Conservation (phyloP, 139 green algal species). For the Chlorella sorokiniana region DNA sequence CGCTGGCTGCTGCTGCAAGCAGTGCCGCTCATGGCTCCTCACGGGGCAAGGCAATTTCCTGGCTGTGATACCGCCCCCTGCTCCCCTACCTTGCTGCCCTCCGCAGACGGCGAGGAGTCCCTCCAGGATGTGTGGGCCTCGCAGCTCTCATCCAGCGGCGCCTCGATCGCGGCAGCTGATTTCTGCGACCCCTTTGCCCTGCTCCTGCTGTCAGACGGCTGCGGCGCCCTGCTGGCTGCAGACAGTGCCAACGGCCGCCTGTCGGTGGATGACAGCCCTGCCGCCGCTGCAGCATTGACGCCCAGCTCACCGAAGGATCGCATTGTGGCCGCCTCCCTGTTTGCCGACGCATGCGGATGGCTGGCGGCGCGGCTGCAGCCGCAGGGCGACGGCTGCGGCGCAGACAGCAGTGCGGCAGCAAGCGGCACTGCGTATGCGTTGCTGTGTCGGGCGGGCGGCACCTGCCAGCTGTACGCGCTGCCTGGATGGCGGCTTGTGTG, state of each 20-base stretch:
- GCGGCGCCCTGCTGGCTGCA: constrained; percentile 47
- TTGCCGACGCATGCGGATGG: constrained; percentile 61
- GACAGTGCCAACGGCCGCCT: constrained; percentile 22
- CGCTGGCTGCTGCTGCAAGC: background rate
- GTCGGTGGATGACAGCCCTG: background rate
- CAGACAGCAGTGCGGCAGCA: background rate
- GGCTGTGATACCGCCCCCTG: background rate
- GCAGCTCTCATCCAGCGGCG: constrained; percentile 41
- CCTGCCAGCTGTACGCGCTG: constrained; percentile 61
- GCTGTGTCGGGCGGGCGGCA: constrained; percentile 43
- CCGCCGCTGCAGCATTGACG: background rate
- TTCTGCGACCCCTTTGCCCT: constrained; percentile 70
- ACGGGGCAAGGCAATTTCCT: background rate
- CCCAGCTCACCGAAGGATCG: background rate
- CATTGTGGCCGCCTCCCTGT: constrained; percentile 60
- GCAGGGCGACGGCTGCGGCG: background rate
- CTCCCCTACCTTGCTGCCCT: background rate
- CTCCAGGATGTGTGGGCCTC: constrained; percentile 55
- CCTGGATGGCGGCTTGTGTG: constrained; percentile 57
- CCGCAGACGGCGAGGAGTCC: constrained; percentile 23
- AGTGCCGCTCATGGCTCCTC: too few species aligned
- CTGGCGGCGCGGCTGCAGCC: constrained; percentile 19
- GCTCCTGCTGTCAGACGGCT: constrained; percentile 63
- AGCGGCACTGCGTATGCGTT: constrained; percentile 28
- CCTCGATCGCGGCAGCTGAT: constrained; percentile 54